These are phyloP conservation scores for Colletotrichum limetticola DNA, from an alignment of 2,329 filamentous ascomycete species.

Conservation along the genomic window DNA sequence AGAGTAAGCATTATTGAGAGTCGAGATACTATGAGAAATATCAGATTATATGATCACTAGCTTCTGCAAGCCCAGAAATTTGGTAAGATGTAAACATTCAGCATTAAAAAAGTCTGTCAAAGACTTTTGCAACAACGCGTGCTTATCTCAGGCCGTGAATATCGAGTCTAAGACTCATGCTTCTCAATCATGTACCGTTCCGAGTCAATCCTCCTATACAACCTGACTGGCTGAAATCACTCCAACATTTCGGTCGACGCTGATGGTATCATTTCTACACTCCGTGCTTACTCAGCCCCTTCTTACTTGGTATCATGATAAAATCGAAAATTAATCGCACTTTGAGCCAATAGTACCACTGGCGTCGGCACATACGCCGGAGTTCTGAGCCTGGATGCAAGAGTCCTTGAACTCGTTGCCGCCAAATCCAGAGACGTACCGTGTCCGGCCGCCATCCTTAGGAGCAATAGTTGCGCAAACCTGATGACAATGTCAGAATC, in stretches of 20 bases:
- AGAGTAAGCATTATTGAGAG: too few species aligned
- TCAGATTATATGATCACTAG: neutral
- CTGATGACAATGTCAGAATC: neutral
- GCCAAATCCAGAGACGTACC: conserved; percentile 2
- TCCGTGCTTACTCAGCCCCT: neutral
- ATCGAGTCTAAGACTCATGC: neutral
- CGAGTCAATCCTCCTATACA: neutral
- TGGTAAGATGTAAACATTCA: neutral
- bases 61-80: neutral
- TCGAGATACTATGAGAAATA: neutral
- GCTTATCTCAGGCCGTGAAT: neutral
- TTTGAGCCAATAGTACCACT: neutral
- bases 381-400: neutral
- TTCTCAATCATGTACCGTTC: neutral
- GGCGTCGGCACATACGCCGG: neutral
- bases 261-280: neutral
- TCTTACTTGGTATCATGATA: neutral
- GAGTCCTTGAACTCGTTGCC: conserved; percentile 9
- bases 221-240: neutral
- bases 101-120: neutral
- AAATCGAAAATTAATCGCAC: neutral
- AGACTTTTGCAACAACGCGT: neutral
- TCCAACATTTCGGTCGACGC: neutral
- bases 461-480: conserved; percentile 2
- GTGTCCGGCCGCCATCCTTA: neutral